Percentiles rank a stretch among this genome's conserved stretches.
phyloP scores from a whole-genome alignment of 1,284 basidiomycete genomes.

The Moniliella sp. region DNA sequence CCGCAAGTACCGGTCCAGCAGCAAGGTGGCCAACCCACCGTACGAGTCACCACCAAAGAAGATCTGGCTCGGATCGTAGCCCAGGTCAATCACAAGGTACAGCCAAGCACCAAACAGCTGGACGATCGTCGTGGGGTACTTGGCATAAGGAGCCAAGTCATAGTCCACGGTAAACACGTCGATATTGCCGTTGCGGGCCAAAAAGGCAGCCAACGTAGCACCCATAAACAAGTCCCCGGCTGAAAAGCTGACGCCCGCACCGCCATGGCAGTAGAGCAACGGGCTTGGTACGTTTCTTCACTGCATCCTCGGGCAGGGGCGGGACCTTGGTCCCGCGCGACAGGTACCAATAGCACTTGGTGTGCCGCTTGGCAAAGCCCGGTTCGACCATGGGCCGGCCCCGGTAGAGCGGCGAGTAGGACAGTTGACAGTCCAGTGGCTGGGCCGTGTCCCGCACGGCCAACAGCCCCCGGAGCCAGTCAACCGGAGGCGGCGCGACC shows the following conservation, averaged over 20 bases:
- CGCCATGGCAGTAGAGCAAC: constrained; percentile 32
- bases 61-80: constrained; percentile 22
- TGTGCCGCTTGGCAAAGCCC: constrained; percentile 19
- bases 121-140: constrained; percentile 17
- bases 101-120: constrained; percentile 21
- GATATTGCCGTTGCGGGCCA: constrained; percentile 11
- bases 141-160: constrained; percentile 20
- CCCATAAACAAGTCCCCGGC: constrained; percentile 28
- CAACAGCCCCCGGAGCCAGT: no score
- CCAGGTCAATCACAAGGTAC: constrained; percentile 16
- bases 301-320: constrained; percentile 6
- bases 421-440: no score
- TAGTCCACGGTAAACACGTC: constrained; percentile 30
- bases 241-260: constrained; percentile 24
- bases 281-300: constrained; percentile 4
- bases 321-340: constrained; percentile 9
- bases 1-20: constrained; percentile 23
- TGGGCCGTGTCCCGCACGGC: no score
- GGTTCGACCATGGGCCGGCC: constrained; percentile 24
- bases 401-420: constrained; percentile 8
- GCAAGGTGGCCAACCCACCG: constrained; percentile 16
- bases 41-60: constrained; percentile 25
- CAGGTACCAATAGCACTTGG: constrained; percentile 25
- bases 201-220: constrained; percentile 12
- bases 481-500: no score